phyloP scores from a whole-genome alignment of 345 rosid species.

The Populus ilicifolia region DNA sequence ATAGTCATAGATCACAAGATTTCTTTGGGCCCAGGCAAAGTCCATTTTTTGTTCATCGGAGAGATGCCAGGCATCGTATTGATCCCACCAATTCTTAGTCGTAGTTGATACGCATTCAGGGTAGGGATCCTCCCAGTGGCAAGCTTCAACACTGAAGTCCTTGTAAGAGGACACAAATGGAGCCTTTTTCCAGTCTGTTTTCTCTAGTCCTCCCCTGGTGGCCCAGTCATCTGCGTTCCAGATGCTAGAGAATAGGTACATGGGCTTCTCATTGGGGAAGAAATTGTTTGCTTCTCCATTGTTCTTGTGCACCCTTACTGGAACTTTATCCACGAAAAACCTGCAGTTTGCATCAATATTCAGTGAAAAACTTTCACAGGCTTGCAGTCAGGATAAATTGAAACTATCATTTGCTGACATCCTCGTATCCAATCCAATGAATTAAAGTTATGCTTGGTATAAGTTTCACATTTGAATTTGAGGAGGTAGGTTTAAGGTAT shows the following conservation, averaged over 20 bases:
- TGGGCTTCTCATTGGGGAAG: constrained; percentile 92
- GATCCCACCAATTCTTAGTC: constrained; percentile 91
- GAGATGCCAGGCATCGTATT: constrained; percentile 82
- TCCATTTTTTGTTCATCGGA: constrained; percentile 72
- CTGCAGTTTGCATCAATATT: constrained; percentile 30
- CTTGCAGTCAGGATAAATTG: background rate
- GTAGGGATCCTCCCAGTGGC: constrained; percentile 91
- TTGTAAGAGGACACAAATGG: constrained; percentile 89
- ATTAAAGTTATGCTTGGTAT: no score
- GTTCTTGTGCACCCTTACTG: constrained; percentile 78
- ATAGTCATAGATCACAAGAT: constrained; percentile 85
- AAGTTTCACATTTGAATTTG: no score
- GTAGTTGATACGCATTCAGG: constrained; percentile 88
- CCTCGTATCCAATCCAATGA: no score
- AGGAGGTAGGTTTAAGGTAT: no score
- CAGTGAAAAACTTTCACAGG: background rate
- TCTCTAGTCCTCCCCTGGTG: constrained; percentile 90
- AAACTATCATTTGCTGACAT: no score
- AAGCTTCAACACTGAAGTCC: constrained; percentile 79
- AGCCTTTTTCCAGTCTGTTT: constrained; percentile 81
- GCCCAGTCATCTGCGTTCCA: constrained; percentile 99
- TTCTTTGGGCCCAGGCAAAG: constrained; percentile 84
- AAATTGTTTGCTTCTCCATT: constrained; percentile 70
- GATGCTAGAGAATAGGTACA: constrained; percentile 92
- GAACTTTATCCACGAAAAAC: constrained; percentile 73